Evolutionary conservation across 2,329 filamentous ascomycete species (phyloP).

Genomic region (Xylaria digitata): DNA sequence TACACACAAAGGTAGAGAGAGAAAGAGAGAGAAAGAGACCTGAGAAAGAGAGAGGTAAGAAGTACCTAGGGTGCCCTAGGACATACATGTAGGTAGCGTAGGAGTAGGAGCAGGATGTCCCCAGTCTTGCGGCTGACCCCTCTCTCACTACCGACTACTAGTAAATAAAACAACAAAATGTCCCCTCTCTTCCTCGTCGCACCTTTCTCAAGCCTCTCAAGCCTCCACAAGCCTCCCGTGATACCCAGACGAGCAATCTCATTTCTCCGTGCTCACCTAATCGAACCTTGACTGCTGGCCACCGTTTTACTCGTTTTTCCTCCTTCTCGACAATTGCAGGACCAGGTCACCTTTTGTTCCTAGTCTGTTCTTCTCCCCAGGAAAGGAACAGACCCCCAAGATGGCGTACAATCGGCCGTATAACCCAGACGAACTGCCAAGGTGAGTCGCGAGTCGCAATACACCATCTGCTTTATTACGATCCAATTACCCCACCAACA

Average conservation of each 20-base stretch:
- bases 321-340: background rate
- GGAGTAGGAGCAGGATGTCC: background rate
- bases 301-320: background rate
- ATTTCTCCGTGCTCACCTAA: constrained; percentile 16
- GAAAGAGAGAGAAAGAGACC: too few species aligned
- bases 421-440: constrained; percentile 94
- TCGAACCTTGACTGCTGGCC: constrained; percentile 3
- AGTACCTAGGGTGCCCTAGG: background rate
- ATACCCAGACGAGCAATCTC: constrained; percentile 24
- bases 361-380: background rate
- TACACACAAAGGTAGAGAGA: too few species aligned
- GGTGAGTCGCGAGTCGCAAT: constrained; percentile 70
- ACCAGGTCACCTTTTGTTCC: background rate
- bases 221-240: constrained; percentile 3
- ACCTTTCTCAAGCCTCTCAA: constrained; percentile 7
- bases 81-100: background rate
- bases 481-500: constrained; percentile 42
- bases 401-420: constrained; percentile 97
- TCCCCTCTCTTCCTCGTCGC: constrained; percentile 19
- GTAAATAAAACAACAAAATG: constrained; percentile 23
- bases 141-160: constrained; percentile 7
- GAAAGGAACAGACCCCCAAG: constrained; percentile 41
- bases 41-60: too few species aligned
- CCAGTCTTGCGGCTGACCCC: constrained; percentile 33
- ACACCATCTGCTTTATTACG: background rate